Evolutionary conservation across 345 rosid species (phyloP), one percentile per base, ranked within the genome.

Genomic region (Euclidium syriacum): DNA sequence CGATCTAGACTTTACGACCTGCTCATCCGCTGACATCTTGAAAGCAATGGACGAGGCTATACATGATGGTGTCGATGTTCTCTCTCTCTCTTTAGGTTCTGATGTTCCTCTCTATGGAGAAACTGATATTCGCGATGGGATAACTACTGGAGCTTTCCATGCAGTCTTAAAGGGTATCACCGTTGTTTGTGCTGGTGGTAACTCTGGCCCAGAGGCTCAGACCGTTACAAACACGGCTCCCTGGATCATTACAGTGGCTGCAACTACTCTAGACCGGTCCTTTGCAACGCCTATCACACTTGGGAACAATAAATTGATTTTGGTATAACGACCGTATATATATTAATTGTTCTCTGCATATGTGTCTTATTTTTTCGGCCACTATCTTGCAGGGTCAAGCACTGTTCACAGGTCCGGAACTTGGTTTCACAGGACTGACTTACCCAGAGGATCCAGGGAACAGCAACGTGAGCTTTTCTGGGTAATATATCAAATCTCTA

Each of bases 21-120:
- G 76, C 39, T 67, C 71, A 3, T 57, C 71, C n/a, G 80, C 80
- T 18, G 86, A 79, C 18, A 30, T 79, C 14, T 62, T 82, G 58
- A 77, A 79, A 67, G 82, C 77, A 19, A 77, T 82, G 63, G 86
- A 82, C 19, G 76, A 77, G 32, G 84, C 86, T 24, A 79, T 82
- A 9, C 69, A 77, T 36, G 86, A 79, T 25, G 82, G 86, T 11
- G 82, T 82, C 39, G 77, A 82, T 57, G 72, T 82, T 48, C 4
- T 82, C 52, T 82, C 86, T 0, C 7, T 82, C 1, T 82, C 82
- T 8, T 53, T 82, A 10, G 82, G 81, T 3, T 32, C 46, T 26
- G 19, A 10, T 0, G 36, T 58, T 25, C 51, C 80, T 68, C 59
- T 65, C n/a, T 60, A 46, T 7, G 25, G 64, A 3, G 77, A 81